These are phyloP conservation scores for Vigna hirtella DNA, from an alignment of 306 rosid genomes.

Conservation along the genomic window DNA sequence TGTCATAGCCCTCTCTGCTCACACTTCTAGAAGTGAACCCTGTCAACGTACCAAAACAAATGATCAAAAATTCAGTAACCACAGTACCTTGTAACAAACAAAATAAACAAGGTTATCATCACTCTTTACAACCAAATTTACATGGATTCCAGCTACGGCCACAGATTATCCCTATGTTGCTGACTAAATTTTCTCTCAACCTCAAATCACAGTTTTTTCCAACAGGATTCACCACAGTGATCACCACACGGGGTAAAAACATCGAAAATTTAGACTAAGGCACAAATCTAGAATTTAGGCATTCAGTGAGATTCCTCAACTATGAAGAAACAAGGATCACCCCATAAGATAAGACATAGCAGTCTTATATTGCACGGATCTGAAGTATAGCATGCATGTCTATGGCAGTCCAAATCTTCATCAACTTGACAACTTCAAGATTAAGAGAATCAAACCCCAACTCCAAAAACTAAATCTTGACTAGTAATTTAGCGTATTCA, in stretches of 20 bases:
- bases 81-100: conserved; percentile 17
- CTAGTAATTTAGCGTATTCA: conserved; percentile 16
- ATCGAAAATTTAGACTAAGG: neutral
- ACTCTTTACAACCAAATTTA: neutral
- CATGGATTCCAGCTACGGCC: conserved; percentile 18
- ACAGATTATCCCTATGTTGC: neutral
- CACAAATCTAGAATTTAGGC: conserved; percentile 5
- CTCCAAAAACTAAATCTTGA: conserved; percentile 11
- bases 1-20: conserved; percentile 53
- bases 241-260: conserved; percentile 3
- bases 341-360: conserved; percentile 16
- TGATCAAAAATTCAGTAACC: conserved; percentile 26
- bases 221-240: neutral
- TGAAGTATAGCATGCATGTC: conserved; percentile 15
- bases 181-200: neutral
- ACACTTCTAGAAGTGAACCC: conserved; percentile 59
- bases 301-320: neutral
- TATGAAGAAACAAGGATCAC: conserved; percentile 20
- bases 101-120: conserved; percentile 18
- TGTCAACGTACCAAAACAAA: conserved; percentile 39
- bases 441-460: neutral
- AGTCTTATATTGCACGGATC: conserved; percentile 37
- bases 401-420: neutral
- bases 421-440: conserved; percentile 18
- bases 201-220: neutral